A percentile compares a stretch with the other conserved stretches of the same genome.
Evolutionary conservation across 345 rosid genomes (phyloP).

Genomic region (Firmiana major): DNA sequence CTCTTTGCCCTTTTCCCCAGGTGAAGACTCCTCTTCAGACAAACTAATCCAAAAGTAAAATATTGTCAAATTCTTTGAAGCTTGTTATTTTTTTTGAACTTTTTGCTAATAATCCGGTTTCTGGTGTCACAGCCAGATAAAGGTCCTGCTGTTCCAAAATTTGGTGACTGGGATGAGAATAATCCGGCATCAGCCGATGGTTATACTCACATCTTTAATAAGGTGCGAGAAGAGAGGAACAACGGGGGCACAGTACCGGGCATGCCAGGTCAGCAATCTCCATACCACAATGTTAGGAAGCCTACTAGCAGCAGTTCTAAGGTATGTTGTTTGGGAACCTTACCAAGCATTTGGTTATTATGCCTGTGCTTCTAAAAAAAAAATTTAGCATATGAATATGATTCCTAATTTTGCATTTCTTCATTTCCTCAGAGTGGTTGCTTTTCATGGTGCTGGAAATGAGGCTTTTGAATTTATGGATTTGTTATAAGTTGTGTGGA

Average conservation of each 20-base stretch:
- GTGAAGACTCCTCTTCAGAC: neutral
- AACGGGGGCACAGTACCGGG: conserved; percentile 44
- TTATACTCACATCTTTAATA: conserved; percentile 82
- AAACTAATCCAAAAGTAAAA: neutral
- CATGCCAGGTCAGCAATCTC: conserved; percentile 36
- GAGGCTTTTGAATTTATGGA: conserved; percentile 21
- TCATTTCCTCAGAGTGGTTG: conserved; percentile 50
- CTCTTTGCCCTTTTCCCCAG: neutral
- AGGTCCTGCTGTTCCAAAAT: conserved; percentile 84
- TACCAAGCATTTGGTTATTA: neutral
- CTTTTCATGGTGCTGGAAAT: conserved; percentile 62
- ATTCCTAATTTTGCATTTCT: conserved; percentile 6
- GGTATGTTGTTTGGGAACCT: conserved; percentile 37
- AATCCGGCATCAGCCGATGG: conserved; percentile 88
- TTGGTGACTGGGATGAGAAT: conserved; percentile 91
- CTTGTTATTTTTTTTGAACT: neutral
- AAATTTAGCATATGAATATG: neutral
- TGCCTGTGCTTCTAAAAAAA: neutral
- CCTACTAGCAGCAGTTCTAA: conserved; percentile 25
- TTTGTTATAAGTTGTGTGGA: conserved; percentile 9
- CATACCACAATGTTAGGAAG: conserved; percentile 26
- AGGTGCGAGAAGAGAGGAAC: conserved; percentile 78
- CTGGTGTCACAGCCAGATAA: conserved; percentile 47
- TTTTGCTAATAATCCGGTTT: conserved; percentile 13
- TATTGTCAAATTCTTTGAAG: neutral